These are phyloP conservation scores for Rubroboletus pulcherrimus DNA, from an alignment of 768 basidiomycete species.

Conservation along the genomic window DNA sequence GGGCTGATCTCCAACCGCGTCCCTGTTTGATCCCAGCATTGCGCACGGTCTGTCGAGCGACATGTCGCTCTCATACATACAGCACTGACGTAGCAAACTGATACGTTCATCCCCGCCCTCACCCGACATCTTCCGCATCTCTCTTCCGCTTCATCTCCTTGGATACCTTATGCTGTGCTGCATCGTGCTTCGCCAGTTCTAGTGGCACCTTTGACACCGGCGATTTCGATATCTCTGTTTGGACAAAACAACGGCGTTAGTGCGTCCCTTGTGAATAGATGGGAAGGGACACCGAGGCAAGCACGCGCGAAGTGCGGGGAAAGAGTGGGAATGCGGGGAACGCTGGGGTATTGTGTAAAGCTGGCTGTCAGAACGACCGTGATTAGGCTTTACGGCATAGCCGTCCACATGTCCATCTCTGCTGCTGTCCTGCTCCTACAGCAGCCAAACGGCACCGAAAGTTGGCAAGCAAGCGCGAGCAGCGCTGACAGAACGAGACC, in stretches of 20 bases:
- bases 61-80: too few relatives aligned
- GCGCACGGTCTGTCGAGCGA: too few relatives aligned
- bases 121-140: constrained; percentile 74
- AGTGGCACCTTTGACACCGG: constrained; percentile 85
- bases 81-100: too few relatives aligned
- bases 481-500: not conserved
- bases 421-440: not conserved
- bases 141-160: constrained; percentile 94
- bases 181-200: constrained; percentile 88
- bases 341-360: constrained; percentile 1
- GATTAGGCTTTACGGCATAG: not conserved
- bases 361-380: not conserved
- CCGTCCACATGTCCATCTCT: not conserved
- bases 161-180: constrained; percentile 87
- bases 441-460: not conserved
- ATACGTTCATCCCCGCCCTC: not conserved
- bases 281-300: not conserved
- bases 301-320: constrained; percentile 5
- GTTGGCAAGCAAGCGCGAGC: not conserved
- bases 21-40: too few relatives aligned
- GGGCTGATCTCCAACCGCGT: too few relatives aligned
- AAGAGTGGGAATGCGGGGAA: constrained; percentile 4
- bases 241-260: constrained; percentile 12
- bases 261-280: not conserved
- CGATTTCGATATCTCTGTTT: constrained; percentile 85